Evolutionary conservation across 345 rosid species (phyloP), one percentile per base, ranked within the genome.

Genomic region (Linum trigynum): DNA sequence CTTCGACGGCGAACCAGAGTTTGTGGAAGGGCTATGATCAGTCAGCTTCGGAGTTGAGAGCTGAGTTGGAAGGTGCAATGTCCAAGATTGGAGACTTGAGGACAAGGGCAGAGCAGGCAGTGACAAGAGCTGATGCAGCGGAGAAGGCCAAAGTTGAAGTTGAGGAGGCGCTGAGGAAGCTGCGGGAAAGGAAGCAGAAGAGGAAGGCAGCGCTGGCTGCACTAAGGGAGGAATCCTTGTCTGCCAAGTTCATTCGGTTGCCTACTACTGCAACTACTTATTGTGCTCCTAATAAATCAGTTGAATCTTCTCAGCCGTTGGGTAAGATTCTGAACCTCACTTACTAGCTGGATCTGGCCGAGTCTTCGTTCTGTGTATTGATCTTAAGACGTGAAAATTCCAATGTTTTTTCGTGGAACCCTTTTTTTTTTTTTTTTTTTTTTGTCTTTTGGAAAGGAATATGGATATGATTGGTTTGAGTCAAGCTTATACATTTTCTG

Each of bases 261-360:
- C 59, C 59, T 57, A 38, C 55, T 68, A 6, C 77, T 64, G 62
- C 79, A 4, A 6, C 73, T 0, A 16, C 68, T 38, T 63, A 50
- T 5, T 62, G 36, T 32, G 3, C 68, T 32, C 78, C 77, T 17
- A 7, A 59, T 14, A 55, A 62, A 43, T 43, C 57, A 9, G 38
- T 8, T 17, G 38, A 17, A 7, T 57, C 10, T 1, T 65, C 63
- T 69, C 74, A 71, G 68, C 81, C 91, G 32, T 55, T 81, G 50
- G 78, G 78, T n/a, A 74, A 83, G 79, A 65, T 83, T 71, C 85
- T 86, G 35, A 72, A 82, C 59, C 64, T 83, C 71, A 76, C 78
- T 32, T 79, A 76, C 73, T 86, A 75, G 53, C 9, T 12, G 11
- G 11, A 0, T 6, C n/a, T 23, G 32, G 32, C 32, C 1, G 32